Percentiles rank a stretch among this genome's conserved stretches.
Conservation (phyloP, 768 basidiomycete genomes). For the Lentinula boryana region DNA sequence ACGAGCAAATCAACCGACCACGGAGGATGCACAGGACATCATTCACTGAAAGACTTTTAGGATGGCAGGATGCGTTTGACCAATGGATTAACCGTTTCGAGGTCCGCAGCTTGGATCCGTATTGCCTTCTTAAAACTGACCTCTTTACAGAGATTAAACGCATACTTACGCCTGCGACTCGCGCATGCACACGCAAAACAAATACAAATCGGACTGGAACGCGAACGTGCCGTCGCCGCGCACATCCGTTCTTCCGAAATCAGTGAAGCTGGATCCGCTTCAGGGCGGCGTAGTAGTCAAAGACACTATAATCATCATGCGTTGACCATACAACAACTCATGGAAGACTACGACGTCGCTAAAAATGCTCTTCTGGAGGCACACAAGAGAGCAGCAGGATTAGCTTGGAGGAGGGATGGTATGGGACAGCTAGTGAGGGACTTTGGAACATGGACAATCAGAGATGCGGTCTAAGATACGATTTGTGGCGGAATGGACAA, state of each 20-base stretch:
- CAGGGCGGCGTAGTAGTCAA: neutral
- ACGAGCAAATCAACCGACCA: neutral
- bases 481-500: neutral
- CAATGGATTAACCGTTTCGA: conserved; percentile 4
- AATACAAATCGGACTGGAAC: neutral
- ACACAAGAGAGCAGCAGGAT: neutral
- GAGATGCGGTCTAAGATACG: neutral
- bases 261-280: neutral
- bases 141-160: neutral
- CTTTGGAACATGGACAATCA: conserved; percentile 1
- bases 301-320: neutral
- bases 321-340: neutral
- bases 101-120: neutral
- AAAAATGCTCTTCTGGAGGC: neutral
- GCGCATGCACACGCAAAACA: neutral
- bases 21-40: neutral
- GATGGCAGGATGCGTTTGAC: conserved; percentile 3
- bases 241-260: neutral
- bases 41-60: conserved; percentile 1
- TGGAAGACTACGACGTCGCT: neutral
- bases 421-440: neutral
- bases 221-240: neutral
- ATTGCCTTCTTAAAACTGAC: neutral
- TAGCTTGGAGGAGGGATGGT: conserved; percentile 1
- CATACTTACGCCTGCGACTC: neutral